phyloP scores from a whole-genome alignment of 495 filamentous ascomycete species.

The Pseudomonodictys pantanalensis region DNA sequence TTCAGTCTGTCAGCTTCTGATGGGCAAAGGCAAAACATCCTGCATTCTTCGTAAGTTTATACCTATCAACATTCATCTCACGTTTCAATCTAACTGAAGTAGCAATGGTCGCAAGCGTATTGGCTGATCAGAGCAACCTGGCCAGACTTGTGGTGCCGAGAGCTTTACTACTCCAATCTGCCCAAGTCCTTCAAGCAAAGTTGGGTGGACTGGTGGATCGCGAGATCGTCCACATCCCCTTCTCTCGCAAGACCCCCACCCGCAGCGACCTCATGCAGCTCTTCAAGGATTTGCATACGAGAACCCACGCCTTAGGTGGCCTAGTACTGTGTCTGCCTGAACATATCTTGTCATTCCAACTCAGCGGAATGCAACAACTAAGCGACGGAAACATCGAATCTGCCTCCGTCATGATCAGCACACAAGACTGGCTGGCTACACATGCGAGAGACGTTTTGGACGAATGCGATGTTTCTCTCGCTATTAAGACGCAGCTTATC shows the following conservation, averaged over 20 bases:
- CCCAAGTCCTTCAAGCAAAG: conserved; percentile 48
- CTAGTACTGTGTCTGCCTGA: conserved; percentile 53
- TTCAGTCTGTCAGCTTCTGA: conserved; percentile 55
- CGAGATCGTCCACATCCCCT: conserved; percentile 49
- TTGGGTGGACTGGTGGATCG: conserved; percentile 51
- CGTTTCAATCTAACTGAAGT: conserved; percentile 21
- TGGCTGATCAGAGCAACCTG: conserved; percentile 49
- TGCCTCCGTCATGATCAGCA: conserved; percentile 44
- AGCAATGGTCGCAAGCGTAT: conserved; percentile 50
- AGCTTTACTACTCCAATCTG: conserved; percentile 51
- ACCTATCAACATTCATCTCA: no score
- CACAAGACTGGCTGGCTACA: conserved; percentile 50
- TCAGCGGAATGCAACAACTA: conserved; percentile 50
- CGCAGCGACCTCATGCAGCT: conserved; percentile 32
- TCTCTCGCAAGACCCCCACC: conserved; percentile 48
- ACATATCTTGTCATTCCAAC: conserved; percentile 52
- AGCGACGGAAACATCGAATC: conserved; percentile 41
- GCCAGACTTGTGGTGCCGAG: conserved; percentile 52
- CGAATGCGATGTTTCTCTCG: conserved; percentile 55
- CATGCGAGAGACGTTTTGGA: conserved; percentile 54
- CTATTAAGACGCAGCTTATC: conserved; percentile 44
- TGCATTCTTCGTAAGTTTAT: conserved; percentile 37
- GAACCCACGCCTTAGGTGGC: conserved; percentile 34
- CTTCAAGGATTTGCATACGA: conserved; percentile 39
- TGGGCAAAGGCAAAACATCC: conserved; percentile 54